Conservation (phyloP, 352 stramenopile genomes). For the Globisporangium orthogonon region DNA sequence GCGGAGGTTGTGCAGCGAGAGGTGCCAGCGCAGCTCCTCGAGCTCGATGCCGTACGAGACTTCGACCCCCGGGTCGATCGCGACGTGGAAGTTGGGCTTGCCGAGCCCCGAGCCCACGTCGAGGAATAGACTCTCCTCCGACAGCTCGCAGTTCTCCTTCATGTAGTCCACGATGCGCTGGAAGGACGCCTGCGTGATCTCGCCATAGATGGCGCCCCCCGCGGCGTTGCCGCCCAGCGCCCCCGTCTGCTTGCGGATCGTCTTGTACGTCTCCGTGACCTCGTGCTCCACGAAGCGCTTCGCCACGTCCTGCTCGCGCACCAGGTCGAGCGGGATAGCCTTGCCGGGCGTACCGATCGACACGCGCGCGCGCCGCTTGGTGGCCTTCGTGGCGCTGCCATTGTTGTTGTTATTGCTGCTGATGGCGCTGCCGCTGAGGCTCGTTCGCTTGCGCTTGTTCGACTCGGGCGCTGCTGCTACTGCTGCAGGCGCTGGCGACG, state of each 20-base stretch:
- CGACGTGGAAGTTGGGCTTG: conserved; percentile 97
- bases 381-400: conserved; percentile 15
- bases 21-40: conserved; percentile 92
- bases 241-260: conserved; percentile 93
- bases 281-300: conserved; percentile 77
- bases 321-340: conserved; percentile 49
- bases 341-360: conserved; percentile 71
- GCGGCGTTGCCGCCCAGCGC: conserved; percentile 92
- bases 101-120: conserved; percentile 96
- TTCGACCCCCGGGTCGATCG: conserved; percentile 92
- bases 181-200: conserved; percentile 96
- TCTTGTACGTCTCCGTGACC: conserved; percentile 86
- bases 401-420: conserved; percentile 5
- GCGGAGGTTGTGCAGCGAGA: conserved; percentile 92
- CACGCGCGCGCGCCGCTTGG: conserved; percentile 54
- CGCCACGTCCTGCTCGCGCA: conserved; percentile 57
- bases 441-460: conserved; percentile 56
- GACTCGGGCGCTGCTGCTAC: neutral
- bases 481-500: neutral
- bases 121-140: conserved; percentile 89
- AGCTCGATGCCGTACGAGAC: conserved; percentile 96
- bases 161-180: conserved; percentile 95
- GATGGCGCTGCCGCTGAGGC: conserved; percentile 18
- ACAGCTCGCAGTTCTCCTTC: conserved; percentile 90
- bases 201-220: conserved; percentile 96